These are phyloP conservation scores for Populus simonii DNA, from an alignment of 345 rosid genomes.

Conservation along the genomic window DNA sequence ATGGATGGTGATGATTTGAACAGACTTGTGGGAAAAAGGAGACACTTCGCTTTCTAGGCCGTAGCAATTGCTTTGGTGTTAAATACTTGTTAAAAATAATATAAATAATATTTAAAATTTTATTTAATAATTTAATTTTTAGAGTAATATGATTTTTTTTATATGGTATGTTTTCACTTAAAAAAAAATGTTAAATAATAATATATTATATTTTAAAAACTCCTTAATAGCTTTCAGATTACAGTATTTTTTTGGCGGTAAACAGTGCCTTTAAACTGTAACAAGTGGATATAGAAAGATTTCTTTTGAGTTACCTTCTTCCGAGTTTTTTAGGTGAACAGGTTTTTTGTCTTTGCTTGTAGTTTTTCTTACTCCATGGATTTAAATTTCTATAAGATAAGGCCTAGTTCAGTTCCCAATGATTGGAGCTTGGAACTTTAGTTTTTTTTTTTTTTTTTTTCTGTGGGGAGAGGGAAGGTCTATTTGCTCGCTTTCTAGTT, in stretches of 20 bases:
- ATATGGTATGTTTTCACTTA: no score
- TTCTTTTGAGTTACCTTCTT: neutral
- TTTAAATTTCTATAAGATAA: conserved; percentile 5
- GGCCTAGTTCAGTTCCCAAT: neutral
- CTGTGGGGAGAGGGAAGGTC: no score
- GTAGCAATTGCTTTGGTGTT: conserved; percentile 8
- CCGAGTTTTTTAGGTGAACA: neutral
- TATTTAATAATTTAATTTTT: no score
- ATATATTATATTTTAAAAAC: no score
- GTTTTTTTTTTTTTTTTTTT: no score
- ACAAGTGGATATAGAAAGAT: conserved; percentile 8
- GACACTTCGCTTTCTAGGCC: conserved; percentile 21
- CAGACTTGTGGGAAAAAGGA: conserved; percentile 8
- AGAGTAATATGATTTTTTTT: no score
- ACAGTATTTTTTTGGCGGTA: conserved; percentile 23
- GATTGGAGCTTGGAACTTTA: neutral
- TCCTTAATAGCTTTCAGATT: no score
- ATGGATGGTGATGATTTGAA: conserved; percentile 15
- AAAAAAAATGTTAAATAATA: no score
- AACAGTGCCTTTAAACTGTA: conserved; percentile 14
- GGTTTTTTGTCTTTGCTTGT: neutral
- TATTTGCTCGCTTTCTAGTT: no score
- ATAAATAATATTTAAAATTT: no score
- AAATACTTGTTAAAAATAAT: no score
- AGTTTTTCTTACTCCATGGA: neutral